Conservation (phyloP, 2,329 filamentous ascomycete species). For the Tolypocladium nubicola region DNA sequence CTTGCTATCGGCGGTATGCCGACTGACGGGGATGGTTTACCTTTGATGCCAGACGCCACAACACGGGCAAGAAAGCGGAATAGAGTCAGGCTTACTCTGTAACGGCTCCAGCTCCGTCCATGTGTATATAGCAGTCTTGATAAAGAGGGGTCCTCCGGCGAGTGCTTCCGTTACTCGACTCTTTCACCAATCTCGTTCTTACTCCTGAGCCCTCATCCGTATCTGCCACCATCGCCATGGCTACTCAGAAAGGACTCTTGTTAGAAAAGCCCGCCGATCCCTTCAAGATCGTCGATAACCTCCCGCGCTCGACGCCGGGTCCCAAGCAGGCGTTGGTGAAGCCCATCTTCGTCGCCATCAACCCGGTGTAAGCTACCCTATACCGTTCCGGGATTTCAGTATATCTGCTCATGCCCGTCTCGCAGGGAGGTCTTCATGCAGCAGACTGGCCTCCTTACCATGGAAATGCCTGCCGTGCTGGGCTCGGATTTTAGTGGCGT, state of each 20-base stretch:
- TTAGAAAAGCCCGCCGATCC: conserved; percentile 9
- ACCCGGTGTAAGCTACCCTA: conserved; percentile 19
- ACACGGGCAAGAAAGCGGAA: neutral
- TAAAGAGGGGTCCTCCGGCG: neutral
- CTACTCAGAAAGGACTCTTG: conserved; percentile 9
- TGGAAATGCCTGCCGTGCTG: conserved; percentile 22
- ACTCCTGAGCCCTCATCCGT: neutral
- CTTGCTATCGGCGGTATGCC: neutral
- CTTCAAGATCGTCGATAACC: conserved; percentile 10
- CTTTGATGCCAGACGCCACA: neutral
- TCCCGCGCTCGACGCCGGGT: conserved; percentile 15
- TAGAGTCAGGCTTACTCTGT: neutral
- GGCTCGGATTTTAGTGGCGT: conserved; percentile 25
- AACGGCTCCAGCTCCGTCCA: neutral
- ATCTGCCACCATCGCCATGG: conserved; percentile 4
- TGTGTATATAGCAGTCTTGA: neutral
- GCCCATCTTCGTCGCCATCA: conserved; percentile 22
- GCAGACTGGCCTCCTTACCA: conserved; percentile 19
- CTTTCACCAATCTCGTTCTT: neutral
- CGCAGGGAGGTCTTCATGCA: conserved; percentile 22
- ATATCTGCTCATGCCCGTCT: neutral
- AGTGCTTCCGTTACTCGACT: neutral
- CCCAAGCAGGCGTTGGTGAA: conserved; percentile 23
- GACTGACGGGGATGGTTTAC: neutral
- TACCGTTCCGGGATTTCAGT: neutral